Conservation (phyloP, 345 rosid genomes). For the Combretum micranthum region DNA sequence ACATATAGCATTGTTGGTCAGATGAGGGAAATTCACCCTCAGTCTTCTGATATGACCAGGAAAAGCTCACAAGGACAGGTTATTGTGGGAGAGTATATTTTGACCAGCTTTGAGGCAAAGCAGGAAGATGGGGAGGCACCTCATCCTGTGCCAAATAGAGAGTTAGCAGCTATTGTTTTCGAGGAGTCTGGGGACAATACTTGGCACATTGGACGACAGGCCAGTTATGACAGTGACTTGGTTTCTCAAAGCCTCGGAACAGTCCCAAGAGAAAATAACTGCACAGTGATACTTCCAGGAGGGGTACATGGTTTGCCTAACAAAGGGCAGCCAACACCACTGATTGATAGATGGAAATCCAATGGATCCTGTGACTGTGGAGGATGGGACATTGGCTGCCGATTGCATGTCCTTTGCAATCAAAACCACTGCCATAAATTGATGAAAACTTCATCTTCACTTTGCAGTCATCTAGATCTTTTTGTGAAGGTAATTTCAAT, state of each 20-base stretch:
- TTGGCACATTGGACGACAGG: conserved; percentile 6
- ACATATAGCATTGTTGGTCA: conserved; percentile 48
- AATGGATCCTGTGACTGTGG: conserved; percentile 91
- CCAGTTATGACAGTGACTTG: conserved; percentile 12
- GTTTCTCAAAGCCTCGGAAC: background rate
- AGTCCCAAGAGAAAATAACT: conserved; percentile 15
- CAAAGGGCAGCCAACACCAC: conserved; percentile 52
- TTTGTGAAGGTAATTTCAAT: conserved; percentile 41
- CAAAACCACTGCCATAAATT: conserved; percentile 14
- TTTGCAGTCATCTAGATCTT: conserved; percentile 36
- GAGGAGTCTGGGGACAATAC: too few relatives aligned
- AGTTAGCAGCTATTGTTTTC: conserved; percentile 64
- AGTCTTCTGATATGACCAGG: conserved; percentile 19
- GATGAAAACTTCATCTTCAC: conserved; percentile 13
- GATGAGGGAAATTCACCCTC: conserved; percentile 38
- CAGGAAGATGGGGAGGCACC: conserved; percentile 29
- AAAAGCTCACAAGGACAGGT: conserved; percentile 21
- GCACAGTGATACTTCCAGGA: conserved; percentile 61
- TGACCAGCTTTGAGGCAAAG: conserved; percentile 37
- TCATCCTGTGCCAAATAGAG: conserved; percentile 23
- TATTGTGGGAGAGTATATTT: conserved; percentile 47
- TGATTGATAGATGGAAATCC: conserved; percentile 65
- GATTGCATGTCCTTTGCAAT: conserved; percentile 41
- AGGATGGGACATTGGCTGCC: conserved; percentile 96
- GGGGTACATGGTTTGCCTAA: conserved; percentile 67